Base-by-base conservation (phyloP, 169 alveolate species). In the Theileria annulata region DNA sequence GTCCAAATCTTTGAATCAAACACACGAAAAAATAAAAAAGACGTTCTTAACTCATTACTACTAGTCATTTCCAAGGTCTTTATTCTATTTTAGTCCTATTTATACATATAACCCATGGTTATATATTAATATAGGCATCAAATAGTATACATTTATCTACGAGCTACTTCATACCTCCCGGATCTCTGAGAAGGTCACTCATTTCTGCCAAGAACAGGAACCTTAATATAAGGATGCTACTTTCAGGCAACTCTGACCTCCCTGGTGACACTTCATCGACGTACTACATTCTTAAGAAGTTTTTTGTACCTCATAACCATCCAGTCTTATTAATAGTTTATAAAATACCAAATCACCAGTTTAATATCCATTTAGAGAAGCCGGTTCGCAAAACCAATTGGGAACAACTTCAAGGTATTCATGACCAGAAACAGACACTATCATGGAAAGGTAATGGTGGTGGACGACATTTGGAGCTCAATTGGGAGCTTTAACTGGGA, bases 141-240 rank as follows among this genome's bases (percentile, higher is more conserved):
- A 27, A 80, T 19, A 81, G 76, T 27, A 83, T 92, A 3, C 70
- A 87, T 67, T 77, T 92, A n/a, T 85, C 96, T 42, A 91, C 96
- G 17, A 87, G 95, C 48, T 92, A 92, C 82, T 92, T 92, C 59
- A 63, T 85, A n/a, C 96, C 96, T 9, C 95, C 95, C 13, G 93
- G 92, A 15, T 88, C 87, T 42, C 85, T 92, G 27, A 64, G 93
- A 31, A 60, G 92, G 51, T 86, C 94, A 5, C 79, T 92, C 15
- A 82, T 87, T 76, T 71, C 88, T 9, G 93, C 95, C 31, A 81
- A 78, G 42, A 73, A 60, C 47, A 79, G 92, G 30, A 86, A 87
- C 10, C 84, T 92, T 25, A 47, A 72, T 30, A 71, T 92, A 21
- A 85, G 87, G 48, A 77, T 92, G 79, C 87, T 92, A 19, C 81